phyloP scores from a whole-genome alignment of 2,329 filamentous ascomycete species.

The Fusarium sp. region DNA sequence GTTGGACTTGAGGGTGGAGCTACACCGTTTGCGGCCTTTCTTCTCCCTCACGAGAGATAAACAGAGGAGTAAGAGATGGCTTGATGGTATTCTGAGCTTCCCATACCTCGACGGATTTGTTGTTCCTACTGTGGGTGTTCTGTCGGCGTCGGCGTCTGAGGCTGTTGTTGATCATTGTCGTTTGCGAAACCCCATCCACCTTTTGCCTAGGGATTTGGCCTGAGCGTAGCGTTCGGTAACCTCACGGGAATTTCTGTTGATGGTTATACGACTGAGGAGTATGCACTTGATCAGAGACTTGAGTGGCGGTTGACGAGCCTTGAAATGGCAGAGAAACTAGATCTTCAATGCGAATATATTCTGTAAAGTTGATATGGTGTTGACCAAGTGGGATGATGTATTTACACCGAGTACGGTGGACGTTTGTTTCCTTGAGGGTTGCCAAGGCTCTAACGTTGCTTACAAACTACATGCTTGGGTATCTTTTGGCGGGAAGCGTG shows the following conservation, averaged over 20 bases:
- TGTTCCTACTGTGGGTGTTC: conserved; percentile 47
- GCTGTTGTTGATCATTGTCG: conserved; percentile 45
- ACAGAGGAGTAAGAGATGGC: conserved; percentile 37
- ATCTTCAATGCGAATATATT: conserved; percentile 48
- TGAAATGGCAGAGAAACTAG: conserved; percentile 46
- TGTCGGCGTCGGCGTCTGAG: conserved; percentile 54
- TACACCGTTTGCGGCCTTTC: conserved; percentile 20
- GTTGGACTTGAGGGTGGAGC: conserved; percentile 28
- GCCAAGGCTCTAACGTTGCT: neutral
- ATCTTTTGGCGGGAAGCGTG: neutral
- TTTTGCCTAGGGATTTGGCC: conserved; percentile 33
- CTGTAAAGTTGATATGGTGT: conserved; percentile 20
- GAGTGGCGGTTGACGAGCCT: conserved; percentile 26
- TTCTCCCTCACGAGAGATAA: conserved; percentile 21
- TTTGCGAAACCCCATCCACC: conserved; percentile 39
- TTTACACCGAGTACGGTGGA: no score
- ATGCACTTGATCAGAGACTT: neutral
- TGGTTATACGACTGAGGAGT: neutral
- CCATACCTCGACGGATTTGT: conserved; percentile 36
- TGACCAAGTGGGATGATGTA: neutral
- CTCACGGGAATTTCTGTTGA: conserved; percentile 7
- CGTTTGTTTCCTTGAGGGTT: no score
- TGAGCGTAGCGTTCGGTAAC: conserved; percentile 19
- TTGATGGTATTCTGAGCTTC: conserved; percentile 28
- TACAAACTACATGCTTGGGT: neutral